These are phyloP conservation scores for Globisporangium okanoganense DNA, from an alignment of 352 stramenopile genomes.

Conservation along the genomic window DNA sequence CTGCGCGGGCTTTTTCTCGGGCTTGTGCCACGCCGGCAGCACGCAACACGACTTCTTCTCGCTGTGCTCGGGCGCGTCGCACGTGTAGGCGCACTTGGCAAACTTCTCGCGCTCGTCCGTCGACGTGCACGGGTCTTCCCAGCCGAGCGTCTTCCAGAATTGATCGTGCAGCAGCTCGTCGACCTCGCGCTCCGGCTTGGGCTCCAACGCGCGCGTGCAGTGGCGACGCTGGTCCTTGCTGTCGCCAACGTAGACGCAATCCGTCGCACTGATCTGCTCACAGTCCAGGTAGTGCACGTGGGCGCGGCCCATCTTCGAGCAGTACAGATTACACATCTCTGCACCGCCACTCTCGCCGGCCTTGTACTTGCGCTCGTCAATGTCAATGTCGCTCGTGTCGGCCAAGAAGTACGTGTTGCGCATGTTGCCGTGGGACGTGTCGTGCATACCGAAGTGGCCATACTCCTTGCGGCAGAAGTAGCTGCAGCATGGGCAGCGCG, in stretches of 20 bases:
- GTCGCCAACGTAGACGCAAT: conserved; percentile 50
- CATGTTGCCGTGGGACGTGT: conserved; percentile 80
- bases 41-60: conserved; percentile 57
- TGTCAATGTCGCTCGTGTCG: conserved; percentile 52
- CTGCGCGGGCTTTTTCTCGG: conserved; percentile 19
- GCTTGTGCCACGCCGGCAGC: conserved; percentile 60
- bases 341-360: conserved; percentile 58
- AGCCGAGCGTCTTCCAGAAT: conserved; percentile 74
- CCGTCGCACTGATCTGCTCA: conserved; percentile 26
- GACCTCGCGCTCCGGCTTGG: conserved; percentile 42
- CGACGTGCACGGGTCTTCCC: conserved; percentile 66
- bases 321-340: conserved; percentile 83
- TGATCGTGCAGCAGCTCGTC: conserved; percentile 75
- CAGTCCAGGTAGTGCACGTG: conserved; percentile 79
- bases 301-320: conserved; percentile 69
- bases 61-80: conserved; percentile 61
- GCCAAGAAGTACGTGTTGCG: conserved; percentile 69
- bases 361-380: conserved; percentile 70
- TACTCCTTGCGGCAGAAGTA: conserved; percentile 73
- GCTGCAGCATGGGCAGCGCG: conserved; percentile 65
- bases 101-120: conserved; percentile 57
- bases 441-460: conserved; percentile 48
- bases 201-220: conserved; percentile 48
- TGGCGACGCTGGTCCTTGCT: conserved; percentile 59
- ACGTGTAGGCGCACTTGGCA: conserved; percentile 67